phyloP scores from a whole-genome alignment of 805 yeast species.

The Ascoidea tarda region DNA sequence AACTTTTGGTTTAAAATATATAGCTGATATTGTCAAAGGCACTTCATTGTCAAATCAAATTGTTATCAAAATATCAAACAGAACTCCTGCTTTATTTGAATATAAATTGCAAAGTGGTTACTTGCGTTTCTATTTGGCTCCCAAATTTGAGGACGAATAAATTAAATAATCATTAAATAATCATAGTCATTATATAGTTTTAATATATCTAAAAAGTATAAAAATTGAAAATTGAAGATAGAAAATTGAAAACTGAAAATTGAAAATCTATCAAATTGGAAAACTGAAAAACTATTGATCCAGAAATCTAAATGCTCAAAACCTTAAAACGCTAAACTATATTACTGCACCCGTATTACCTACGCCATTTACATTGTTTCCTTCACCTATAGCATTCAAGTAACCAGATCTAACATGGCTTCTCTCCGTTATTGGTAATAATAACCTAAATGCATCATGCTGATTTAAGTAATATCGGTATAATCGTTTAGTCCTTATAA shows the following conservation, averaged over 20 bases:
- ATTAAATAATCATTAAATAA: constrained; percentile 13
- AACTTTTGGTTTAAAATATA: constrained; percentile 84
- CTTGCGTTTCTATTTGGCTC: constrained; percentile 92
- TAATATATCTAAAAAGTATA: too few relatives aligned
- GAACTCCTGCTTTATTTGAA: constrained; percentile 89
- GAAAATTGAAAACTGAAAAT: constrained; percentile 1
- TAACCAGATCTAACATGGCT: constrained; percentile 44
- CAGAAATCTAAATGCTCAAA: too few relatives aligned
- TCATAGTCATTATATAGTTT: too few relatives aligned
- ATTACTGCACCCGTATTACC: too few relatives aligned
- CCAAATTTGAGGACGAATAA: constrained; percentile 91
- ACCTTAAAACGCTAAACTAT: too few relatives aligned
- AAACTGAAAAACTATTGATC: too few relatives aligned
- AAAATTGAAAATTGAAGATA: constrained; percentile 1
- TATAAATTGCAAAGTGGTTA: constrained; percentile 85
- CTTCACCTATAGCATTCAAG: constrained; percentile 16
- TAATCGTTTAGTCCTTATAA: constrained; percentile 58
- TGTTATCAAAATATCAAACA: constrained; percentile 76
- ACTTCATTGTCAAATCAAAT: constrained; percentile 63
- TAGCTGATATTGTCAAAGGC: constrained; percentile 86
- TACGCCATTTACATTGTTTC: background rate
- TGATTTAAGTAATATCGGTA: constrained; percentile 82
- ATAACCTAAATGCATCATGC: constrained; percentile 83
- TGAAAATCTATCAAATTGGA: too few relatives aligned
- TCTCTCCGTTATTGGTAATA: constrained; percentile 62